A percentile compares a stretch with the other conserved stretches of the same genome.
Evolutionary conservation across 176 grass and related monocot species (phyloP).

Genomic region (Musa schizocarpa): DNA sequence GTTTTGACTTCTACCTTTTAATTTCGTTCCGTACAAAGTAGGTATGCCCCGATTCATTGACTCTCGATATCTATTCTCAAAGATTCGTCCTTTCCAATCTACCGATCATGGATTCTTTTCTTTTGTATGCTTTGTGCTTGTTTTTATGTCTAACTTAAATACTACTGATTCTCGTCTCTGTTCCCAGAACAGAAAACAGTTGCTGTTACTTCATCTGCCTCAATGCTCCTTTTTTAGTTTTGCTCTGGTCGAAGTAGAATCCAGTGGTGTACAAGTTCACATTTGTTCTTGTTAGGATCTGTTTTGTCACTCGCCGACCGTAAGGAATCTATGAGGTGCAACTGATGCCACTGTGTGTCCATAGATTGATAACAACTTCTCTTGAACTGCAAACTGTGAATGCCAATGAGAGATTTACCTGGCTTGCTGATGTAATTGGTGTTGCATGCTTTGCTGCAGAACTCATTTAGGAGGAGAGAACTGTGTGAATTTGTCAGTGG

Average conservation of each 20-base stretch:
- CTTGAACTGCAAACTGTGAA: background rate
- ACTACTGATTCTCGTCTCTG: background rate
- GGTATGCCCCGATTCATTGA: too few species aligned
- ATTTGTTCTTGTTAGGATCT: background rate
- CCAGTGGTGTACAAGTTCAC: background rate
- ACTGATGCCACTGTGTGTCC: background rate
- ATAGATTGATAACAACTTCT: background rate
- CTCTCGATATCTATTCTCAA: background rate
- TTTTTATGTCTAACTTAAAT: background rate
- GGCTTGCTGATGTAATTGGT: background rate
- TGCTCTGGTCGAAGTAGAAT: background rate
- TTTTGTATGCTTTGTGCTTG: background rate
- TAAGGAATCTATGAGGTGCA: background rate
- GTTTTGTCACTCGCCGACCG: background rate
- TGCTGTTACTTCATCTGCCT: background rate
- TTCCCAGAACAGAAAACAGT: background rate
- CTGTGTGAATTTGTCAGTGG: constrained; percentile 67
- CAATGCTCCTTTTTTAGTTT: background rate
- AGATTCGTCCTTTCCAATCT: background rate
- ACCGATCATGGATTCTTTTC: background rate
- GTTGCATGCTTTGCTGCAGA: constrained; percentile 20
- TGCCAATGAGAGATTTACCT: background rate
- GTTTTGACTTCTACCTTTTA: too few species aligned
- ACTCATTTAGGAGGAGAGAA: constrained; percentile 43
- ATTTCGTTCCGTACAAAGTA: too few species aligned